A percentile compares a stretch with the other conserved stretches of the same genome.
Evolutionary conservation across 768 basidiomycete genomes (phyloP).

Genomic region (Obba rivulosa): DNA sequence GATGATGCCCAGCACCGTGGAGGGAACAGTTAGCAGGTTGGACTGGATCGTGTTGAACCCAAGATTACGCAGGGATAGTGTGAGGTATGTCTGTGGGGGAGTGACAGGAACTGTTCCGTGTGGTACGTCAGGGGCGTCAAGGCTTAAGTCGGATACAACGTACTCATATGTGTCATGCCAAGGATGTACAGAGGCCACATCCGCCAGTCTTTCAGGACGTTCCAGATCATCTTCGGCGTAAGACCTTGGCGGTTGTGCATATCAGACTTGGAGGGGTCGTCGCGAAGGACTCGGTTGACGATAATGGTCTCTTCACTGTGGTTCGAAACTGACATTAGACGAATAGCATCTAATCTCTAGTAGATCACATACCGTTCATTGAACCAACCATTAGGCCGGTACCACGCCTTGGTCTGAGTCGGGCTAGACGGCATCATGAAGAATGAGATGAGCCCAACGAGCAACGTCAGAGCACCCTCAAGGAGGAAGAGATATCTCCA

Average conservation of each 20-base stretch:
- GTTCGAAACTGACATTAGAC: not conserved
- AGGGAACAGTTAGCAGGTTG: conserved; percentile 59
- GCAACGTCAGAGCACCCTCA: conserved; percentile 46
- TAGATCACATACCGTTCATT: conserved; percentile 37
- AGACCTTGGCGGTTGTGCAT: conserved; percentile 75
- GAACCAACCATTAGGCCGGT: conserved; percentile 62
- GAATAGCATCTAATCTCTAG: not conserved
- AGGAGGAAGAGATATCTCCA: conserved; percentile 58
- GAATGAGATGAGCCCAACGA: conserved; percentile 46
- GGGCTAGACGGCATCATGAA: conserved; percentile 58
- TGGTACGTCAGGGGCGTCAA: conserved; percentile 1
- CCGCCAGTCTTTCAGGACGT: conserved; percentile 51
- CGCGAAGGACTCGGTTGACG: conserved; percentile 57
- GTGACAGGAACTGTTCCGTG: conserved; percentile 43
- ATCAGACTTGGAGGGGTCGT: conserved; percentile 60
- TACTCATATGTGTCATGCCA: conserved; percentile 50
- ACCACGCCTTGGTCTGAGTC: conserved; percentile 58
- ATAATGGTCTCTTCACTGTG: conserved; percentile 56
- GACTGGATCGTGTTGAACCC: conserved; percentile 61
- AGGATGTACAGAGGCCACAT: conserved; percentile 64
- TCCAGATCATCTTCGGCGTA: conserved; percentile 40
- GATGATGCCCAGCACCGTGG: conserved; percentile 45
- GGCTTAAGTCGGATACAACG: conserved; percentile 9
- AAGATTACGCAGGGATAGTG: conserved; percentile 53
- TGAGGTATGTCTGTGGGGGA: conserved; percentile 59